phyloP scores from a whole-genome alignment of 2,329 filamentous ascomycete species.

The Aspergillus sp. region DNA sequence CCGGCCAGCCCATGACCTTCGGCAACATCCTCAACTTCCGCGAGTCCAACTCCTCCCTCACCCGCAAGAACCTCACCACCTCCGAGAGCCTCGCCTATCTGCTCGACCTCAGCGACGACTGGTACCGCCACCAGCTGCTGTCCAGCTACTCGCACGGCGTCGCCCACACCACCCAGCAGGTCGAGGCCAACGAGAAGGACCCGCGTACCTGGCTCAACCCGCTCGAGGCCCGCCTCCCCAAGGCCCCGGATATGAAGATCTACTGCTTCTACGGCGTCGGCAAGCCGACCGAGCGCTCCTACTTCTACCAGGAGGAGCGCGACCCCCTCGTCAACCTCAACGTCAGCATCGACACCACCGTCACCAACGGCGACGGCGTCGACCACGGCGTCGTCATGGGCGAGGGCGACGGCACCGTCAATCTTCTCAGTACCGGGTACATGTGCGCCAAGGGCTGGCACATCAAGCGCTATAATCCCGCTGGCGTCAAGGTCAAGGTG shows the following conservation, averaged over 20 bases:
- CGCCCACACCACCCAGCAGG: slow-evolving; percentile 73
- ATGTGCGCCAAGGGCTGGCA: slow-evolving; percentile 97
- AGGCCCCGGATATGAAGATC: slow-evolving; percentile 86
- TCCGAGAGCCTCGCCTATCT: slow-evolving; percentile 74
- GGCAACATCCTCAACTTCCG: slow-evolving; percentile 86
- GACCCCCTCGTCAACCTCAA: slow-evolving; percentile 58
- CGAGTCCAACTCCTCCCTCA: slow-evolving; percentile 59
- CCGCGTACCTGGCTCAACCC: slow-evolving; percentile 91
- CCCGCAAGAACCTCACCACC: slow-evolving; percentile 73
- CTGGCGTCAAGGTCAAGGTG: slow-evolving; percentile 73
- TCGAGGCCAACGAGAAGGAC: slow-evolving; percentile 76
- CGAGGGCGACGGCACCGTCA: slow-evolving; percentile 94
- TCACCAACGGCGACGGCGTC: slow-evolving; percentile 44
- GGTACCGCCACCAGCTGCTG: slow-evolving; percentile 75
- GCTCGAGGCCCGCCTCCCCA: slow-evolving; percentile 81
- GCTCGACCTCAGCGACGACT: slow-evolving; percentile 72
- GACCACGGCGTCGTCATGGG: slow-evolving; percentile 95
- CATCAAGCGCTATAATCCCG: slow-evolving; percentile 90
- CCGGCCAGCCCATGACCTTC: slow-evolving; percentile 69
- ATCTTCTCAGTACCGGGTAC: slow-evolving; percentile 85
- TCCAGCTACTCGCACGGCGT: slow-evolving; percentile 84
- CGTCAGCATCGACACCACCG: slow-evolving; percentile 53
- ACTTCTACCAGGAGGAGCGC: slow-evolving; percentile 78
- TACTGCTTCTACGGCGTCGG: slow-evolving; percentile 96
- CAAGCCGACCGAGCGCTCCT: slow-evolving; percentile 87